Evolutionary conservation across 129 eudicot species (phyloP), one percentile per base, ranked within the genome.

Genomic region (Kitagawia praeruptora): DNA sequence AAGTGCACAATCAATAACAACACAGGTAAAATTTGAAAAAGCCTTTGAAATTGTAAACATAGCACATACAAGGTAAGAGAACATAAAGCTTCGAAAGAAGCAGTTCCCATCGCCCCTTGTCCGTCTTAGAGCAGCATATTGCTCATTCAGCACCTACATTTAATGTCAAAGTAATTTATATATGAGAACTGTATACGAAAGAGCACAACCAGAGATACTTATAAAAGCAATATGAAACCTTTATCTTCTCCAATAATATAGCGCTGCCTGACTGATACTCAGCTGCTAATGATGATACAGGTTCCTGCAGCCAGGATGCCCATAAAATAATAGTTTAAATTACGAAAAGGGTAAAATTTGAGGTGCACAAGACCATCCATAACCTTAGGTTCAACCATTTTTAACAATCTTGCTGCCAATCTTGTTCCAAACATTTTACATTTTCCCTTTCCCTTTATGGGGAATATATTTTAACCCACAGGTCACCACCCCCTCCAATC

Each of bases 81-180:
- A 94, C 98, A 94, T 94, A 83, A 94, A 94, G 81, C 98, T 85
- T 75, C 98, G 91, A 72, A 88, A 93, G 86, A 91, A 93, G 82
- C 98, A 92, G 83, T 92, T 91, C 67, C 97, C 96, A 83, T 94
- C 97, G 73, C 97, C 97, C 28, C 96, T 87, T 10, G 98, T 89
- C 81, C 98, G 86, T 81, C 98, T 93, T 63, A 93, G 91, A 58
- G 89, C 98, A 80, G 89, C 87, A 84, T 89, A 93, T 82, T 89
- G 80, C 80, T 88, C 84, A 28, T 78, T 87, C 77, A 93, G 91
- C 77, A 89, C 84, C 98, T 93, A 83, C 80, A 83, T 48, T 78
- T 34, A 45, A 46, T 75, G 38, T 74, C 18, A 18, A 31, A 45
- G 34, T 8, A 27, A 75, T 45, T 27, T 45, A 4, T 12, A 27